Conservation (phyloP, 352 stramenopile genomes). For the Phytopythium vexans region DNA sequence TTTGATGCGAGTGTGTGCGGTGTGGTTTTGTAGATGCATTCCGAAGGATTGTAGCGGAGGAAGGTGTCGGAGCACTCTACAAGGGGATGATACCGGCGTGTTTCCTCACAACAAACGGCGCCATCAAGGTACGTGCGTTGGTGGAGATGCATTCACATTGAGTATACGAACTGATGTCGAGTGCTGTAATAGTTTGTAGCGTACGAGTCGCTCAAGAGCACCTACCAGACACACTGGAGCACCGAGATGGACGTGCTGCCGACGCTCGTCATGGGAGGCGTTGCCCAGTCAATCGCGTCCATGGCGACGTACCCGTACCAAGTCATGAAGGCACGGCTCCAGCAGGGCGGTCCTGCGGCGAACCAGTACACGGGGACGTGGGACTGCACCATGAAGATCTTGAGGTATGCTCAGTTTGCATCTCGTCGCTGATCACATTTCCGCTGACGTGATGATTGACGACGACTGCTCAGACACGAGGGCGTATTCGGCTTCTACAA, state of each 20-base stretch:
- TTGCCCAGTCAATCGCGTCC: constrained; percentile 81
- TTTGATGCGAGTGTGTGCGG: constrained; percentile 1
- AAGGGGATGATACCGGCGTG: constrained; percentile 94
- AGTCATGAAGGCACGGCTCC: constrained; percentile 95
- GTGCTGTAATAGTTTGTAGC: constrained; percentile 56
- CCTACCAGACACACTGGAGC: constrained; percentile 61
- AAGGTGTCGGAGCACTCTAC: constrained; percentile 94
- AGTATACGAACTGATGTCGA: not conserved
- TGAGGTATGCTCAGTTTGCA: constrained; percentile 33
- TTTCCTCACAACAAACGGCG: constrained; percentile 96
- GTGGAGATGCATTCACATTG: not conserved
- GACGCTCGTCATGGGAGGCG: constrained; percentile 71
- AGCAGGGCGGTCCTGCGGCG: constrained; percentile 84
- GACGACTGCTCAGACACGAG: constrained; percentile 57
- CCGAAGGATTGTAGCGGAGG: constrained; percentile 92
- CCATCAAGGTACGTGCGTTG: constrained; percentile 79
- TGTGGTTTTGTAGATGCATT: constrained; percentile 75
- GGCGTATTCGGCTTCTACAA: constrained; percentile 94
- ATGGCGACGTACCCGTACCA: constrained; percentile 94
- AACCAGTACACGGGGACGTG: constrained; percentile 90
- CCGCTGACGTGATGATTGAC: no score
- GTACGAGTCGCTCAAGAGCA: constrained; percentile 70
- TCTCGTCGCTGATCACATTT: not conserved
- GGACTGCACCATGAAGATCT: constrained; percentile 88
- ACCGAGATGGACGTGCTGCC: constrained; percentile 66